These are phyloP conservation scores for Solanum boliviense DNA, from an alignment of 257 asterid genomes.

Conservation along the genomic window DNA sequence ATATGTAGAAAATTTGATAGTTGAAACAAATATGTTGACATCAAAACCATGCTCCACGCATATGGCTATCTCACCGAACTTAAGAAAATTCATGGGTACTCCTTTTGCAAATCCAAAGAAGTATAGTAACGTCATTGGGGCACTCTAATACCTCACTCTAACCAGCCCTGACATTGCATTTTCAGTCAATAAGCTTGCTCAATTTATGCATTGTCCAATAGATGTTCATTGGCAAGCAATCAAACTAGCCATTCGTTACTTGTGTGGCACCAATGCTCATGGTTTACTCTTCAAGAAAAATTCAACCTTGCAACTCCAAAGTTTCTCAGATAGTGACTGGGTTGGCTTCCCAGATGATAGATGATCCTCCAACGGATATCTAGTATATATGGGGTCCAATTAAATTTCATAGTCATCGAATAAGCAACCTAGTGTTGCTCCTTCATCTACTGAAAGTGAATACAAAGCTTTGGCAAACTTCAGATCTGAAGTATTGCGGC, in stretches of 20 bases:
- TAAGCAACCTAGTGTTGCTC: background rate
- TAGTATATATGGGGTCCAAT: background rate
- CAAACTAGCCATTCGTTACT: background rate
- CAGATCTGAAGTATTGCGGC: background rate
- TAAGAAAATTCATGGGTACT: background rate
- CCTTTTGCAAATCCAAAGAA: background rate
- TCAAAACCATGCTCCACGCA: no score
- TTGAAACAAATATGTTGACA: background rate
- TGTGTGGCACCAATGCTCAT: background rate
- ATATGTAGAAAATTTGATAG: background rate
- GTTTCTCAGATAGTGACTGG: background rate
- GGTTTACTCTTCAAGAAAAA: background rate
- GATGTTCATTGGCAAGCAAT: background rate
- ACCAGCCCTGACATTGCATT: no score
- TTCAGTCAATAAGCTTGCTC: no score
- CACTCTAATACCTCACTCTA: background rate
- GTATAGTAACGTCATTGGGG: background rate
- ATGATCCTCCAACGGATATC: background rate
- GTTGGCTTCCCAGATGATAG: background rate
- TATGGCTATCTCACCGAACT: background rate
- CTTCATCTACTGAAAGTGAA: background rate
- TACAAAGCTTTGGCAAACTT: background rate
- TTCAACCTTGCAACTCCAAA: background rate
- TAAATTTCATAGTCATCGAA: background rate
- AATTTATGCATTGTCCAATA: background rate